These are phyloP conservation scores for Cryptosporidium xiaoi DNA, from an alignment of 169 alveolate species.

Conservation along the genomic window DNA sequence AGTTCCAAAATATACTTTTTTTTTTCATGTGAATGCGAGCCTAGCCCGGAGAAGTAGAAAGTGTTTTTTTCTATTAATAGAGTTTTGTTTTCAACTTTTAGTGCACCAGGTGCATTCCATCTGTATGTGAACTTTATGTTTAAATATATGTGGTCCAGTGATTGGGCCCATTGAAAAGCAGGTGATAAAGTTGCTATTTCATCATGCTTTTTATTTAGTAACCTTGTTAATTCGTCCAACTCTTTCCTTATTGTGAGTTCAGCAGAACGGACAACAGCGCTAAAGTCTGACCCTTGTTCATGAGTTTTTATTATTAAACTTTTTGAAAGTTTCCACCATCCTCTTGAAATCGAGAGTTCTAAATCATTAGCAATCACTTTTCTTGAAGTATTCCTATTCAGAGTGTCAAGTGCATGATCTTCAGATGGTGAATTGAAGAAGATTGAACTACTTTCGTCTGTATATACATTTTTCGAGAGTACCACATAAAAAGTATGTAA, in stretches of 20 bases:
- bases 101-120: slow-evolving; percentile 95
- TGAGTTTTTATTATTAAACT: slow-evolving; percentile 42
- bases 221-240: slow-evolving; percentile 67
- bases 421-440: slow-evolving; percentile 12
- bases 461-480: neutral
- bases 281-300: slow-evolving; percentile 62
- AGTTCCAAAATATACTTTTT: slow-evolving; percentile 85
- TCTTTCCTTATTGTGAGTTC: slow-evolving; percentile 68
- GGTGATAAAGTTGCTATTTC: slow-evolving; percentile 84
- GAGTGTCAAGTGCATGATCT: slow-evolving; percentile 21
- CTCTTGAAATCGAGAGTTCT: slow-evolving; percentile 61
- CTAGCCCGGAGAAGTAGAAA: slow-evolving; percentile 84
- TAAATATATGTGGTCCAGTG: slow-evolving; percentile 87
- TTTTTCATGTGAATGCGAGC: slow-evolving; percentile 85
- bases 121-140: slow-evolving; percentile 93
- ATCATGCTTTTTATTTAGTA: slow-evolving; percentile 66
- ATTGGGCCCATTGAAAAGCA: slow-evolving; percentile 97
- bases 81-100: slow-evolving; percentile 83
- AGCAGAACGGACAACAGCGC: slow-evolving; percentile 52
- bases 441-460: slow-evolving; percentile 4
- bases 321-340: slow-evolving; percentile 68
- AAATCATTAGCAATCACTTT: slow-evolving; percentile 36
- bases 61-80: slow-evolving; percentile 78
- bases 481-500: neutral
- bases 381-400: slow-evolving; percentile 4